phyloP scores from a whole-genome alignment of 192 early-diverging fungal species.

The Haplosporangium gracile region DNA sequence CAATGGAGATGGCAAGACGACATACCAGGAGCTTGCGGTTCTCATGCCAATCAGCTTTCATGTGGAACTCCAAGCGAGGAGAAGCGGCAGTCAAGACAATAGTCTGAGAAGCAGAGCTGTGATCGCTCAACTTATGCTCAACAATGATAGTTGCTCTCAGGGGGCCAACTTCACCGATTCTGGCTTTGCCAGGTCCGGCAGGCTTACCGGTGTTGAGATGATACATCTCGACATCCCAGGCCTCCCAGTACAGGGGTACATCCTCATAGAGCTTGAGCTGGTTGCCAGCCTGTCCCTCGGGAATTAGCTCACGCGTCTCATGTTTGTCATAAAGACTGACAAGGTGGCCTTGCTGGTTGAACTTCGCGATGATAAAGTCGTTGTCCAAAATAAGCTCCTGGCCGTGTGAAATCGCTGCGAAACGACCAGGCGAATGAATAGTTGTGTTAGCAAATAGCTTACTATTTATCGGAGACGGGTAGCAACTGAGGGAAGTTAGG shows the following conservation, averaged over 20 bases:
- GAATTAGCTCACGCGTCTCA: constrained; percentile 69
- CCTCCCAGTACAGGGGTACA: constrained; percentile 73
- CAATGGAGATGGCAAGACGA: background rate
- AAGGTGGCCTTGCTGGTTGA: constrained; percentile 83
- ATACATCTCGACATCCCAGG: constrained; percentile 87
- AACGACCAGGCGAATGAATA: background rate
- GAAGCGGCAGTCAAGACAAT: constrained; percentile 84
- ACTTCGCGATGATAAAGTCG: constrained; percentile 73
- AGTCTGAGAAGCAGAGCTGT: constrained; percentile 78
- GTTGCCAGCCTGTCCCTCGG: constrained; percentile 73
- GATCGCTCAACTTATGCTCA: constrained; percentile 72
- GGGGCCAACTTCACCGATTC: constrained; percentile 79
- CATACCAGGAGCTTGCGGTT: constrained; percentile 60
- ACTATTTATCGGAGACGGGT: background rate
- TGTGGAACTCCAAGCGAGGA: constrained; percentile 88
- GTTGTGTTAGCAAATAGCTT: background rate
- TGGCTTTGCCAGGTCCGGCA: constrained; percentile 67
- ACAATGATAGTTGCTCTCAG: constrained; percentile 81
- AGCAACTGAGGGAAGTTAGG: background rate
- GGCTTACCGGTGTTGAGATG: constrained; percentile 88
- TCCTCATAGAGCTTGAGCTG: constrained; percentile 89
- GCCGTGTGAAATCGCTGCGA: constrained; percentile 22
- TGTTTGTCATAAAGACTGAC: constrained; percentile 74
- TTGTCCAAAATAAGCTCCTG: constrained; percentile 80
- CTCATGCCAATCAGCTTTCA: constrained; percentile 93